Percentiles rank a stretch among this genome's conserved stretches.
Evolutionary conservation across 176 grass and related monocot genomes (phyloP).

Genomic region (Alopecurus myosuroides): DNA sequence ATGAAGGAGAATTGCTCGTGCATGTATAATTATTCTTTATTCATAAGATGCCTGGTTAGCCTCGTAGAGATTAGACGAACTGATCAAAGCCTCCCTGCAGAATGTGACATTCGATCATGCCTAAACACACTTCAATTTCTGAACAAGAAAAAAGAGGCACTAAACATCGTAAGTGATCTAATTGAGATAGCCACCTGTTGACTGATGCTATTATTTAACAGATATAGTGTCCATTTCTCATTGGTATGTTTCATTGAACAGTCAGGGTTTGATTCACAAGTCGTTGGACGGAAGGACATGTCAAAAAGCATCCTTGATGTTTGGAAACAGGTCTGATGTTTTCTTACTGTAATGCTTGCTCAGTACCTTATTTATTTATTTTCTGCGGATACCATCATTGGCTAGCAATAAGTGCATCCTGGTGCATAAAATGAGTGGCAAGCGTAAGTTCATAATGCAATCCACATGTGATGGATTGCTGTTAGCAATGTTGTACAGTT

Average conservation of each 20-base stretch:
- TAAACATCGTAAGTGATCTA: conserved; percentile 80
- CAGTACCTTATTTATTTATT: neutral
- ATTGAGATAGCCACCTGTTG: conserved; percentile 11
- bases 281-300: conserved; percentile 84
- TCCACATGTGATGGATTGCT: neutral
- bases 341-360: conserved; percentile 11
- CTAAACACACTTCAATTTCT: conserved; percentile 98
- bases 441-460: neutral
- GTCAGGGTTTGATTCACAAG: conserved; percentile 83
- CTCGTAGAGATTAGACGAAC: conserved; percentile 24
- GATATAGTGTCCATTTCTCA: conserved; percentile 12
- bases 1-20: neutral
- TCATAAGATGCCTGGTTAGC: conserved; percentile 1
- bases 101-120: conserved; percentile 95
- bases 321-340: conserved; percentile 79
- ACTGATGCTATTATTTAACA: conserved; percentile 1
- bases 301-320: conserved; percentile 82
- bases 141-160: conserved; percentile 70
- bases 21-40: conserved; percentile 4
- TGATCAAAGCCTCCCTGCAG: conserved; percentile 47
- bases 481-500: neutral
- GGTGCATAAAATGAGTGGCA: neutral
- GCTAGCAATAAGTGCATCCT: neutral
- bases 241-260: conserved; percentile 33
- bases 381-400: conserved; percentile 1